phyloP scores from a whole-genome alignment of 2,329 filamentous ascomycete species.

The Pseudogymnoascus sp. region DNA sequence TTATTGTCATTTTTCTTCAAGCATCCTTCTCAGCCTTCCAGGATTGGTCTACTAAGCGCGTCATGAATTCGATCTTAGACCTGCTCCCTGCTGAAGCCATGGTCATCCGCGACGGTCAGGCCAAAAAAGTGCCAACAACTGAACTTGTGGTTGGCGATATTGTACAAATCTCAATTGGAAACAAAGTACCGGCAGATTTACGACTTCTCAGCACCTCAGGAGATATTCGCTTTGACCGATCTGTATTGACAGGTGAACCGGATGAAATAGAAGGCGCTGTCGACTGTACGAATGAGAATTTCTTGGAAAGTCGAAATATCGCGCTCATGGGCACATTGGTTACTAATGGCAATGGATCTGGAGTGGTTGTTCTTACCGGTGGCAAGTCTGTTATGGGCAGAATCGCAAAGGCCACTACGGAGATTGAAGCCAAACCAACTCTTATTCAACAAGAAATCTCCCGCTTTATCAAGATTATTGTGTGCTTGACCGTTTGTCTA shows the following conservation, averaged over 20 bases:
- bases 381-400: conserved; percentile 52
- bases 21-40: conserved; percentile 39
- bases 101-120: conserved; percentile 41
- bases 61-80: conserved; percentile 40
- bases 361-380: conserved; percentile 85
- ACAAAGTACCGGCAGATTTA: conserved; percentile 84
- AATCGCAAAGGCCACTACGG: conserved; percentile 48
- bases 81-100: conserved; percentile 37
- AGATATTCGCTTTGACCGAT: conserved; percentile 98
- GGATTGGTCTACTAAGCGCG: conserved; percentile 35
- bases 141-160: conserved; percentile 86
- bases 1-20: conserved; percentile 38
- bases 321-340: conserved; percentile 97
- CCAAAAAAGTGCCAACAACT: not conserved
- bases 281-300: conserved; percentile 49
- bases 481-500: conserved; percentile 31
- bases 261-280: conserved; percentile 81
- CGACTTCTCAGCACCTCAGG: conserved; percentile 72
- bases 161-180: conserved; percentile 77
- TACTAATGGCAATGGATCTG: conserved; percentile 88
- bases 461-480: conserved; percentile 37
- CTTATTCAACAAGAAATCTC: conserved; percentile 36
- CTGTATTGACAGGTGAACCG: conserved; percentile 93
- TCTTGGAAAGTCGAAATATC: conserved; percentile 98
- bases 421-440: conserved; percentile 26